Evolutionary conservation across 164 flowering plant genomes (phyloP).

Genomic region (Stephania cephalantha): DNA sequence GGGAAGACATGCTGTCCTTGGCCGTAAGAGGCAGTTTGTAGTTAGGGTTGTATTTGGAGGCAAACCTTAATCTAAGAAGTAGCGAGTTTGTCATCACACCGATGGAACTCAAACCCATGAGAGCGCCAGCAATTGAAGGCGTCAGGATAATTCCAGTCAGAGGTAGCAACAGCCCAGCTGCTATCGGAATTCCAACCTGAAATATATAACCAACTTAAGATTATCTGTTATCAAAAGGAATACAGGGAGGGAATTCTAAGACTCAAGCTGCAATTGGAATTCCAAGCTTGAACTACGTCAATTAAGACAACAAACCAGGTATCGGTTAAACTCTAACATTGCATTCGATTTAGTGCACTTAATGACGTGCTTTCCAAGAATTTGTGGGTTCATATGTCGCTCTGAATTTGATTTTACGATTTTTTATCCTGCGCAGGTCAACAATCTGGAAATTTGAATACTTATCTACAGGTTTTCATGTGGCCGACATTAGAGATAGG

Average conservation of each 20-base stretch:
- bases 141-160: conserved; percentile 80
- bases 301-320: not conserved
- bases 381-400: not conserved
- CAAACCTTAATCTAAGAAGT: conserved; percentile 59
- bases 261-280: not conserved
- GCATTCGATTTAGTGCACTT: too few species aligned
- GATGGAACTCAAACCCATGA: conserved; percentile 87
- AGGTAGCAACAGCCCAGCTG: conserved; percentile 84
- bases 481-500: not conserved
- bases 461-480: not conserved
- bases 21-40: conserved; percentile 13
- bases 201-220: not conserved
- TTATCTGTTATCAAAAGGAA: not conserved
- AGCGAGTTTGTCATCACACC: conserved; percentile 90
- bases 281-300: not conserved
- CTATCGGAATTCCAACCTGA: conserved; percentile 92
- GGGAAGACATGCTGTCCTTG: not conserved
- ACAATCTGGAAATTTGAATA: not conserved
- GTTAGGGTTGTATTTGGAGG: conserved; percentile 28
- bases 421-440: not conserved
- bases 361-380: too few species aligned
- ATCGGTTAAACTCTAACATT: not conserved
- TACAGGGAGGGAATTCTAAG: not conserved
- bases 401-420: not conserved
- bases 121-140: conserved; percentile 96